phyloP scores from a whole-genome alignment of 331 rosid species.

The Spiraea crenata region DNA sequence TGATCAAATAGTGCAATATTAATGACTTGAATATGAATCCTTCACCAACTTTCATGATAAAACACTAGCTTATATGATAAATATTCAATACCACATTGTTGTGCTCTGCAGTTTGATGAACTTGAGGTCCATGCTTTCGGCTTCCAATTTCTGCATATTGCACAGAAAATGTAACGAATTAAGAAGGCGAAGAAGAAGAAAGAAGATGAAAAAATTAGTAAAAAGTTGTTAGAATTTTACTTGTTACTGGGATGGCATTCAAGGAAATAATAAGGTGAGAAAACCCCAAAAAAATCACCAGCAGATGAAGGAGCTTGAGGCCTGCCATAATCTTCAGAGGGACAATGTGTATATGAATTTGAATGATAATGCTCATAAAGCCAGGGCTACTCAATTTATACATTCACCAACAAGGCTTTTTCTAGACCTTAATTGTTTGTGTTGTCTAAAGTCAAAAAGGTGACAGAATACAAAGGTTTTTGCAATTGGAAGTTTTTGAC shows the following conservation, averaged over 20 bases:
- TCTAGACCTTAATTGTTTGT: not conserved
- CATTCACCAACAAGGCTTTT: conserved; percentile 1
- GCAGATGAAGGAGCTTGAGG: conserved; percentile 41
- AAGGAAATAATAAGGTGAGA: conserved; percentile 47
- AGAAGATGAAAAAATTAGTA: not conserved
- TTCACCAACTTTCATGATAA: too few relatives aligned
- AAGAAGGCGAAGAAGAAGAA: conserved; percentile 10
- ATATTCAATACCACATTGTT: conserved; percentile 40
- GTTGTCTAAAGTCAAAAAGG: conserved; percentile 47
- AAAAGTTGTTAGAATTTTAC: conserved; percentile 35
- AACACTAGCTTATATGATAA: too few relatives aligned
- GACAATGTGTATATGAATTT: conserved; percentile 10
- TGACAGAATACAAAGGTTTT: conserved; percentile 34
- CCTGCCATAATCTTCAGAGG: conserved; percentile 31
- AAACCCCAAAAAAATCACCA: conserved; percentile 52
- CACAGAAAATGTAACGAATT: not conserved
- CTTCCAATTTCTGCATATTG: conserved; percentile 58
- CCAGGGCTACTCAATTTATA: conserved; percentile 42
- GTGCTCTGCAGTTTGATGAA: conserved; percentile 34
- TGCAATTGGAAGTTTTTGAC: not conserved
- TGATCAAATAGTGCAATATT: not conserved
- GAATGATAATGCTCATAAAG: conserved; percentile 22
- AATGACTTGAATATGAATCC: too few relatives aligned
- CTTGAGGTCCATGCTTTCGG: conserved; percentile 38
- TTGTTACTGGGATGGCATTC: conserved; percentile 76